A percentile compares a stretch with the other conserved stretches of the same genome.
Conservation (phyloP, 148 eudicot genomes). For the Cornus kousa region DNA sequence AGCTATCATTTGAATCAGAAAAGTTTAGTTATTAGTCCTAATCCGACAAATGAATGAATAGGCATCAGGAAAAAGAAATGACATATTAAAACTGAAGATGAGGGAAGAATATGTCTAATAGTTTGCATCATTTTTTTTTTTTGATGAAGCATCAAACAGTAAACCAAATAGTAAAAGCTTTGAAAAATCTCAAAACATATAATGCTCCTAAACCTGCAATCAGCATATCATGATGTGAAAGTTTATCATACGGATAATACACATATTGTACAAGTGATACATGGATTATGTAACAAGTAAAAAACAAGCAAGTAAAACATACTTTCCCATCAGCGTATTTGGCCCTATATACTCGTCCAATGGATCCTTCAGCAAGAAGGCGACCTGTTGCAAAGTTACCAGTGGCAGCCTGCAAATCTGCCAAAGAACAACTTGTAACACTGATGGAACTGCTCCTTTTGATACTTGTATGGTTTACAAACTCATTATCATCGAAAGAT, state of each 20-base stretch:
- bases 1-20: no score
- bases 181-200: no score
- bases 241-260: not conserved
- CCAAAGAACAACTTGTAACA: slow-evolving; percentile 35
- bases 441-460: slow-evolving; percentile 33
- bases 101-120: no score
- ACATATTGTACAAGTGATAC: not conserved
- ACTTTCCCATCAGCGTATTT: slow-evolving; percentile 60
- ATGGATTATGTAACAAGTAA: not conserved
- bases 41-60: no score
- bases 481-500: slow-evolving; percentile 31
- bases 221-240: not conserved
- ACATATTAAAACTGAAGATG: no score
- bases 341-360: slow-evolving; percentile 61
- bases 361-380: slow-evolving; percentile 63
- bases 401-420: slow-evolving; percentile 62
- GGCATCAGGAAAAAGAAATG: no score
- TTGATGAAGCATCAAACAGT: no score
- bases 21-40: no score
- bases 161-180: no score
- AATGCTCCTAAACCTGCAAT: not conserved
- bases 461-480: slow-evolving; percentile 22
- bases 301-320: not conserved
- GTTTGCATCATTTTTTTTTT: no score
- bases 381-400: slow-evolving; percentile 46